These are phyloP conservation scores for Sporothrix pallida DNA, from an alignment of 2,329 filamentous ascomycete species.

Conservation along the genomic window DNA sequence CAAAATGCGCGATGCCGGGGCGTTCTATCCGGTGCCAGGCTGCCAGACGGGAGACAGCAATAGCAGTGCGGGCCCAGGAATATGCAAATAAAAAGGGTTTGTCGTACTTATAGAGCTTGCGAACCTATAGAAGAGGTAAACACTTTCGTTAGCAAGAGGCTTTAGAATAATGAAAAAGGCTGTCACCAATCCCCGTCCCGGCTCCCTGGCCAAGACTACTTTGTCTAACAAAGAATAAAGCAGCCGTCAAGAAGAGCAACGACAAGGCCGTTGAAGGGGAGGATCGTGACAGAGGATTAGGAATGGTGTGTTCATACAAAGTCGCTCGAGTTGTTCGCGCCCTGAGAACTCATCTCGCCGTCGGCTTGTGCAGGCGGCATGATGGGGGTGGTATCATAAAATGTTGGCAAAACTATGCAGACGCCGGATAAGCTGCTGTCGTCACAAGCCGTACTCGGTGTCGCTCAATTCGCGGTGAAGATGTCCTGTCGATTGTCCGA, in stretches of 20 bases:
- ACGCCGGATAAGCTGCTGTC: background rate
- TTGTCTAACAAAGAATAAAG: background rate
- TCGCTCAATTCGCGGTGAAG: background rate
- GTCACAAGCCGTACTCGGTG: background rate
- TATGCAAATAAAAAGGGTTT: constrained; percentile 20
- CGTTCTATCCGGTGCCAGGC: too few species aligned
- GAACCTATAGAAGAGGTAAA: constrained; percentile 66
- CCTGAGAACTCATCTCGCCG: constrained; percentile 48
- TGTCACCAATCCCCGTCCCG: background rate
- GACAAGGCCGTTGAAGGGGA: background rate
- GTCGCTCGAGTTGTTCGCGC: constrained; percentile 85
- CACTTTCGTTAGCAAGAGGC: constrained; percentile 32
- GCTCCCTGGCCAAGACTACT: background rate
- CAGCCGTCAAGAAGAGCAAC: background rate
- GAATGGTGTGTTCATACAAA: constrained; percentile 70
- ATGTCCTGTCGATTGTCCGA: background rate
- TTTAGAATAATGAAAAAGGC: background rate
- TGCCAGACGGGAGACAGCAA: background rate
- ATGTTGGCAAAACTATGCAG: constrained; percentile 29
- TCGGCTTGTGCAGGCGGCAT: constrained; percentile 45
- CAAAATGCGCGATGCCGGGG: background rate
- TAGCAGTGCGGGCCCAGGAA: background rate
- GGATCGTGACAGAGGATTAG: background rate
- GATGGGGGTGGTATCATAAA: constrained; percentile 36
- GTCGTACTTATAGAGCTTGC: constrained; percentile 93